Evolutionary conservation across 164 flowering plant species (phyloP).

Genomic region (Hamamelis virginiana): DNA sequence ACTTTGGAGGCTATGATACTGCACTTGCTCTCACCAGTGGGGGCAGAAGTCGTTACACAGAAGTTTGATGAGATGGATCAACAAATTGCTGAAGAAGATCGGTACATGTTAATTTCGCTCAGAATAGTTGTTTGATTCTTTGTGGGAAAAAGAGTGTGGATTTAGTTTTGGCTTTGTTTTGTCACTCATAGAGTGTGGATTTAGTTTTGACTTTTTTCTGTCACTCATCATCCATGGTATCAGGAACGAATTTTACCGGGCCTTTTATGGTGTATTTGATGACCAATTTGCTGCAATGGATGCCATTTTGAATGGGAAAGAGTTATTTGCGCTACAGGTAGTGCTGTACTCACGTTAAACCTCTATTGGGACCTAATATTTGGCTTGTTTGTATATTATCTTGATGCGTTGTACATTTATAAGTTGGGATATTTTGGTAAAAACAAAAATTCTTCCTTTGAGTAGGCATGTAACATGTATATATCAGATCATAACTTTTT

Average conservation of each 20-base stretch:
- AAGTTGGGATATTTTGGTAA: no score
- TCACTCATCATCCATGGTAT: constrained; percentile 11
- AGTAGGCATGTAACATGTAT: no score
- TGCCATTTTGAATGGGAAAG: constrained; percentile 74
- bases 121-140: not conserved
- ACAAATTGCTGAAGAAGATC: constrained; percentile 47
- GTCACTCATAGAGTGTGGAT: not conserved
- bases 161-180: not conserved
- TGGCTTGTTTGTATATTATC: not conserved
- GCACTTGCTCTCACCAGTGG: constrained; percentile 87
- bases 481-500: not conserved
- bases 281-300: constrained; percentile 86
- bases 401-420: not conserved
- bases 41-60: constrained; percentile 84
- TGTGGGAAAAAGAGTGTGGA: not conserved
- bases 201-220: not conserved
- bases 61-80: constrained; percentile 93
- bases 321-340: constrained; percentile 80
- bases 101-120: constrained; percentile 34
- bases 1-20: constrained; percentile 82
- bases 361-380: not conserved
- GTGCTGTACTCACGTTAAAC: constrained; percentile 7
- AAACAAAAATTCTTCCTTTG: no score
- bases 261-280: constrained; percentile 80
- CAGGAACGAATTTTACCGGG: constrained; percentile 79